Base-by-base conservation (phyloP, 495 filamentous ascomycete genomes). In the Aspergillus cristatus region DNA sequence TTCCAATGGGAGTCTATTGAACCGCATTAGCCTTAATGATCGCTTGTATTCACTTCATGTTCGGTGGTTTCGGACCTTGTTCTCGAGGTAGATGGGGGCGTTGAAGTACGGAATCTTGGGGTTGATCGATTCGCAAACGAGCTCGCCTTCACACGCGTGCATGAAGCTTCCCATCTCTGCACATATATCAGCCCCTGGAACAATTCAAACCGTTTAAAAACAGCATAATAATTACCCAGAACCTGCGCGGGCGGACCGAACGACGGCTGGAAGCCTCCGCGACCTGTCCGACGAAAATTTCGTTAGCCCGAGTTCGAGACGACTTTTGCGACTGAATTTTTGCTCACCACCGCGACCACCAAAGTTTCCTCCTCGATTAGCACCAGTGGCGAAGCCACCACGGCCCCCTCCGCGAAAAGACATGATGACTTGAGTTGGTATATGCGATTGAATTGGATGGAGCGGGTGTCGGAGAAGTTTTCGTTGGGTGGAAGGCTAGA, bases 101-200 rank as follows among this genome's bases (percentile, higher is more conserved):
- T 97, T 97, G 81, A 98, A 98, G 65, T 96, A 94, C 32, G 91
- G 91, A 37, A 98, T 82, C 69, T 96, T 97, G 39, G 84, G 71
- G 70, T 95, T 97, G 60, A 81, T 77, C 37, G 83, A 89, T 65
- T 84, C 76, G 80, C 88, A 94, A 43, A 98, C 79, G 67, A 98
- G 86, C 63, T 98, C 91, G 53, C 91, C 90, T 63, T 98, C 91
- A 63, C 83, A 88, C 26, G 85, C 77, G 65, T 98, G 91, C 55
- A 96, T 62, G 63, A 97, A 90, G 48, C 75, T 72, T 54, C 91
- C 91, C 82, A 98, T 85, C 69, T 95, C 85, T 86, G 46, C 35
- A 7, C 12, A 14, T 33, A 35, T 28, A 56, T 60, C 45, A 57
- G 60, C 41, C 7, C 29, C 30, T 14, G 28, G 29, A 36, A 16